phyloP scores from a whole-genome alignment of 345 rosid species.

The Pugionium cornutum region DNA sequence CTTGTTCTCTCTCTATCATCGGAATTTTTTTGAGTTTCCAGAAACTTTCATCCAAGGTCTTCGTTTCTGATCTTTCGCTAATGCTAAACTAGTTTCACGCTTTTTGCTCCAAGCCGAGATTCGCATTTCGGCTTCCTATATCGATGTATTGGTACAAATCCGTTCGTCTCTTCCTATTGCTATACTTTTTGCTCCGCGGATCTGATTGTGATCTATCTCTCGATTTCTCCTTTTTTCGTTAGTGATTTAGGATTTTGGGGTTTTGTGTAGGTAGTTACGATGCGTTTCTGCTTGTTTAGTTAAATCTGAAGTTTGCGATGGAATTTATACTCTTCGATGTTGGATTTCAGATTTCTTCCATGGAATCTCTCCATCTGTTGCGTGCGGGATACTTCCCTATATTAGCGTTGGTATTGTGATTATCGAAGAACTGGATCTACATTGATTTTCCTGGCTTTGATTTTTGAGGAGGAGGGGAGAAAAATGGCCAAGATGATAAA shows the following conservation, averaged over 20 bases:
- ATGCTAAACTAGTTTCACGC: constrained; percentile 32
- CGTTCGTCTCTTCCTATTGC: not conserved
- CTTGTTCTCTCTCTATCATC: constrained; percentile 20
- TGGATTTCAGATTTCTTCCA: constrained; percentile 30
- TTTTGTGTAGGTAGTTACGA: too few species aligned
- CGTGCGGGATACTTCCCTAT: constrained; percentile 23
- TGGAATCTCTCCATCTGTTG: constrained; percentile 34
- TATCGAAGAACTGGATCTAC: constrained; percentile 17
- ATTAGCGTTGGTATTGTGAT: constrained; percentile 26
- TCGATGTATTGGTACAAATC: not conserved
- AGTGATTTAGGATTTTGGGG: constrained; percentile 29
- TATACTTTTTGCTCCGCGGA: constrained; percentile 29
- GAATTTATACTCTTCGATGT: too few species aligned
- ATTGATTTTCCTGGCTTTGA: too few species aligned
- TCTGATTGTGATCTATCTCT: constrained; percentile 39
- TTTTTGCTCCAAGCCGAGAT: constrained; percentile 29
- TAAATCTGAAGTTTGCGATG: too few species aligned
- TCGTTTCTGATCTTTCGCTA: constrained; percentile 22
- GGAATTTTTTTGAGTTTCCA: too few species aligned
- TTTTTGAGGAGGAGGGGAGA: too few species aligned
- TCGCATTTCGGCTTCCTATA: constrained; percentile 31
- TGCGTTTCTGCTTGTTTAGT: too few species aligned
- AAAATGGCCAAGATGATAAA: constrained; percentile 44
- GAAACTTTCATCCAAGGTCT: constrained; percentile 3
- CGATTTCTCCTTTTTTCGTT: too few species aligned